A percentile compares a stretch with the other conserved stretches of the same genome.
phyloP scores from a whole-genome alignment of 345 rosid species.

The Atalantia buxifolia region DNA sequence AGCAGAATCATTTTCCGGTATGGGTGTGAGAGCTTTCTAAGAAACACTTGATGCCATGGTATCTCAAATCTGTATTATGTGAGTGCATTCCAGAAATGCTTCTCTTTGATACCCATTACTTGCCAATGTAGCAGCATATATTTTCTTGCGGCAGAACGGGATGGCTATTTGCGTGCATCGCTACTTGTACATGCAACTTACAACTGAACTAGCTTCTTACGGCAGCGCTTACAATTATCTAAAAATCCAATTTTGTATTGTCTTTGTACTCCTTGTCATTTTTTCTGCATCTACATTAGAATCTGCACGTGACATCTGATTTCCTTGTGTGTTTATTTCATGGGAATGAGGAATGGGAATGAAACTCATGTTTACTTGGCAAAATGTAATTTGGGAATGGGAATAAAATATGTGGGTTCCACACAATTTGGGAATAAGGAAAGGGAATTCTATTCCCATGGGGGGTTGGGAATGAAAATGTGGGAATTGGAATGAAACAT shows the following conservation, averaged over 20 bases:
- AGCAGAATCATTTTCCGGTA: background rate
- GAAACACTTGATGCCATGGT: too few species aligned
- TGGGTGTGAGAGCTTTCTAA: background rate
- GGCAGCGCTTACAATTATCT: background rate
- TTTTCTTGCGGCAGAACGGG: background rate
- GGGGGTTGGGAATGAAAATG: too few species aligned
- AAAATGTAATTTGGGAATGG: too few species aligned
- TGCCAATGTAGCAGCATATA: background rate
- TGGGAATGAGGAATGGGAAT: too few species aligned
- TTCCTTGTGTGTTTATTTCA: too few species aligned
- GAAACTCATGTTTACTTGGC: too few species aligned
- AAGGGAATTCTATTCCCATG: too few species aligned
- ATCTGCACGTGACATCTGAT: too few species aligned
- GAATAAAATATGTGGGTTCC: too few species aligned
- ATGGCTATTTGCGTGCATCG: background rate
- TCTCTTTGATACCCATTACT: background rate
- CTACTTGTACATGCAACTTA: background rate
- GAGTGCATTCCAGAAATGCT: background rate
- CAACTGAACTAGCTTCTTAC: background rate
- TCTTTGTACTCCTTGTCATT: background rate
- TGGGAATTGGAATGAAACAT: too few species aligned
- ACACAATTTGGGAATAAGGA: too few species aligned
- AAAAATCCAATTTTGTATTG: background rate
- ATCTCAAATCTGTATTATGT: background rate
- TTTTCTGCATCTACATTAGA: too few species aligned